Conservation (phyloP, 2,329 filamentous ascomycete genomes). For the Claviceps citrina region DNA sequence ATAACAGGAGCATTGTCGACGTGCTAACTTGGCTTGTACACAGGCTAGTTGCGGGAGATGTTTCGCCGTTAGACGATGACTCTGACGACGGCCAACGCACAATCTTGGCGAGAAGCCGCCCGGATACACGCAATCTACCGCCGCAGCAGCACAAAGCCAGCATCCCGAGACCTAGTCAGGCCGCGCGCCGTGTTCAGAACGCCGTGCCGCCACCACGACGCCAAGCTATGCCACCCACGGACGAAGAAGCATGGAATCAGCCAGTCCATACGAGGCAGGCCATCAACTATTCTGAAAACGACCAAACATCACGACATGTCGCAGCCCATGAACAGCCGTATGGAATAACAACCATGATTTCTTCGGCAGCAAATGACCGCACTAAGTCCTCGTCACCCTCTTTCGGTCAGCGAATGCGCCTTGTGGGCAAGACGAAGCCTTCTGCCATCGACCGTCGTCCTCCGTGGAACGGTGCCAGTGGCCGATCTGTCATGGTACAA, state of each 20-base stretch:
- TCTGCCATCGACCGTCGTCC: constrained; percentile 31
- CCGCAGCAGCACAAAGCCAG: constrained; percentile 5
- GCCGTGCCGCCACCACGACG: background rate
- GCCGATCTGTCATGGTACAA: constrained; percentile 46
- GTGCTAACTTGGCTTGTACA: constrained; percentile 1
- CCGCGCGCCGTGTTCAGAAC: background rate
- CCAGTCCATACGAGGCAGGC: background rate
- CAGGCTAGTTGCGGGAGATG: constrained; percentile 21
- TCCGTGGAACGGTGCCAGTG: constrained; percentile 60
- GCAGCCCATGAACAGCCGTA: background rate
- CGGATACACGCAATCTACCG: constrained; percentile 8
- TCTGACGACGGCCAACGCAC: constrained; percentile 20
- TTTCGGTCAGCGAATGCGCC: constrained; percentile 20
- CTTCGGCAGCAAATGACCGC: constrained; percentile 10
- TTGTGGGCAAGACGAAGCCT: constrained; percentile 21
- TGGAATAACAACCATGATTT: constrained; percentile 9
- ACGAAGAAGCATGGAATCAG: constrained; percentile 1
- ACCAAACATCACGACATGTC: background rate
- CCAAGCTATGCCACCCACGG: background rate
- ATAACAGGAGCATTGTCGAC: constrained; percentile 7
- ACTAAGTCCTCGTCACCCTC: constrained; percentile 15
- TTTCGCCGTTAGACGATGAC: constrained; percentile 38
- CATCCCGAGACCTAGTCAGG: background rate
- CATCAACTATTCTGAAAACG: background rate
- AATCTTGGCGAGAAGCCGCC: constrained; percentile 7